Conservation (phyloP, 2,329 filamentous ascomycete species). For the Sporothrix pallida region DNA sequence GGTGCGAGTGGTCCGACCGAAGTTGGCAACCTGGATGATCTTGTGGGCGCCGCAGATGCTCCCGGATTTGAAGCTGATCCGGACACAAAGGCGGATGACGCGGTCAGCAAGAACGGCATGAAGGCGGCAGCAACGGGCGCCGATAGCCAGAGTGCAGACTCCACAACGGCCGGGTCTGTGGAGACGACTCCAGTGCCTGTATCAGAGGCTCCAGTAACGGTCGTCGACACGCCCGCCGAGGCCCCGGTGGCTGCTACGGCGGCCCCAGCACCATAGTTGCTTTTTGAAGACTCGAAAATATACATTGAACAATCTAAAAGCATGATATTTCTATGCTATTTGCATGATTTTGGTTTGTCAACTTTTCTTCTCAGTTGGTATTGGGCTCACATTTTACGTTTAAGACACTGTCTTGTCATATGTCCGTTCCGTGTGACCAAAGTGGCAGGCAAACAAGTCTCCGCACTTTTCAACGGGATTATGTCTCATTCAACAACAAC, state of each 20-base stretch:
- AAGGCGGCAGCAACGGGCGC: neutral
- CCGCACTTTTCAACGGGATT: neutral
- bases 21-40: conserved; percentile 65
- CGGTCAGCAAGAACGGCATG: neutral
- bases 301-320: neutral
- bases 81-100: conserved; percentile 20
- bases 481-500: neutral
- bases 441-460: neutral
- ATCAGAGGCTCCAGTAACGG: neutral
- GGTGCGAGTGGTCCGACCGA: conserved; percentile 74
- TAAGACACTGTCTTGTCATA: conserved; percentile 19
- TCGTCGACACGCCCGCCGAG: neutral
- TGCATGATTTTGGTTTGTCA: too few species aligned
- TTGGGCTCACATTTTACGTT: neutral
- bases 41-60: conserved; percentile 58
- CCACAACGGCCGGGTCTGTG: neutral
- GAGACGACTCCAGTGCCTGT: neutral
- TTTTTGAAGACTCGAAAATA: neutral
- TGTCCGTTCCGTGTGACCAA: conserved; percentile 1
- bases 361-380: too few species aligned
- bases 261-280: neutral
- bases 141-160: neutral
- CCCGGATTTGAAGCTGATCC: conserved; percentile 40
- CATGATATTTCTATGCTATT: neutral
- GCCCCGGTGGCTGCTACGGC: neutral